Conservation (phyloP, 2,329 filamentous ascomycete species). For the Coniosporium uncinatum region DNA sequence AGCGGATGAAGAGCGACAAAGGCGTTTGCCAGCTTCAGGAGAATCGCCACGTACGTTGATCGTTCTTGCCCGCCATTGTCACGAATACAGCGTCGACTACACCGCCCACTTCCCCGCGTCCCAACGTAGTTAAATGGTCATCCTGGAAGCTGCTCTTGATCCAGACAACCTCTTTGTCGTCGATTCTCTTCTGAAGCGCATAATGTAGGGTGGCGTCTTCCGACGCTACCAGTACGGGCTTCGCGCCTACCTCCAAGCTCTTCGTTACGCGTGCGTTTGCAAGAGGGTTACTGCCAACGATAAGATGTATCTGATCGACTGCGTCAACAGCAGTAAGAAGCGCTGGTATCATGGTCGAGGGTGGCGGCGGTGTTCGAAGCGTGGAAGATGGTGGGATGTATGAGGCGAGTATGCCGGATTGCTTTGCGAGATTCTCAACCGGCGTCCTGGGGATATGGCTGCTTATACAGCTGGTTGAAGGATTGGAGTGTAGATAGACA, state of each 20-base stretch:
- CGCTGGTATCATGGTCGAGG: slow-evolving; percentile 42
- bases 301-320: slow-evolving; percentile 68
- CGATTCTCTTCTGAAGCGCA: slow-evolving; percentile 56
- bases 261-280: slow-evolving; percentile 79
- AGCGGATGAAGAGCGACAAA: too few relatives aligned
- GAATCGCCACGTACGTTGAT: slow-evolving; percentile 30
- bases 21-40: too few relatives aligned
- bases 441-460: too few relatives aligned
- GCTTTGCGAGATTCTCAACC: too few relatives aligned
- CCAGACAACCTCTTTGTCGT: slow-evolving; percentile 63
- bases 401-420: too few relatives aligned
- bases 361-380: too few relatives aligned
- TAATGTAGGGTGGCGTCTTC: slow-evolving; percentile 55
- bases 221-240: slow-evolving; percentile 72
- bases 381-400: too few relatives aligned
- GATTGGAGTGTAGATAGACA: too few relatives aligned
- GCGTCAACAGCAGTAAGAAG: slow-evolving; percentile 71
- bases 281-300: slow-evolving; percentile 82
- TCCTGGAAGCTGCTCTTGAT: slow-evolving; percentile 61
- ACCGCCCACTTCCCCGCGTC: slow-evolving; percentile 69
- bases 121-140: slow-evolving; percentile 66
- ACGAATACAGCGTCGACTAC: slow-evolving; percentile 94
- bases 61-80: slow-evolving; percentile 50
- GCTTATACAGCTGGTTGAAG: too few relatives aligned
- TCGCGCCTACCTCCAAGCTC: slow-evolving; percentile 77